A percentile compares a stretch with the other conserved stretches of the same genome.
These are phyloP conservation scores for Paramecium tetraurelia DNA, from an alignment of 73 alveolate species.

Conservation along the genomic window DNA sequence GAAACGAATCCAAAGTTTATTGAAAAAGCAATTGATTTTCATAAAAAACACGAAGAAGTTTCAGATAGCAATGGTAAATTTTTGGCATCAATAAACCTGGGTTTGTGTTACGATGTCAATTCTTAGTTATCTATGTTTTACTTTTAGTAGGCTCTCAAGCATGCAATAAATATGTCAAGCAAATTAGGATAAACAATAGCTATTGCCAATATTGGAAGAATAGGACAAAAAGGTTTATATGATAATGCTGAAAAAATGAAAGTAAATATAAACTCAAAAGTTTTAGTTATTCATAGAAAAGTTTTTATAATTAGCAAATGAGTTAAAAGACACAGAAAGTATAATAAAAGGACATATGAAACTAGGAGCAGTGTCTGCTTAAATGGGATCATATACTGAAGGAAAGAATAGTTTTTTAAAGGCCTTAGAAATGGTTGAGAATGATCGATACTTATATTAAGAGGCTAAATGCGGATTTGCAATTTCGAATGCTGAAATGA, in stretches of 20 bases:
- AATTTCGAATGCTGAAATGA: constrained; percentile 54
- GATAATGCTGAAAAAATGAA: constrained; percentile 60
- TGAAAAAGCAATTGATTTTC: constrained; percentile 54
- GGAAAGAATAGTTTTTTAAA: constrained; percentile 51
- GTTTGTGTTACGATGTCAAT: constrained; percentile 53
- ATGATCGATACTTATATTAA: constrained; percentile 31
- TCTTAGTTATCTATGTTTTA: constrained; percentile 33
- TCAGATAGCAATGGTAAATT: constrained; percentile 62
- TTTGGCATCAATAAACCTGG: constrained; percentile 58
- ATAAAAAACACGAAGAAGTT: constrained; percentile 55
- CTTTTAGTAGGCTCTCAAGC: constrained; percentile 38
- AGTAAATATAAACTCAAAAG: not conserved
- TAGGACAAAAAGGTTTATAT: constrained; percentile 48
- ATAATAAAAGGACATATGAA: constrained; percentile 50
- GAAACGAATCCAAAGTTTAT: constrained; percentile 30
- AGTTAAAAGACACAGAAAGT: constrained; percentile 35
- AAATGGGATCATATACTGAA: constrained; percentile 29
- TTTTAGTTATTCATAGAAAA: constrained; percentile 43
- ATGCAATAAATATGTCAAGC: constrained; percentile 33
- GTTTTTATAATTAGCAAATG: constrained; percentile 34
- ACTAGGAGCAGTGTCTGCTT: constrained; percentile 47
- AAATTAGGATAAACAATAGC: constrained; percentile 54
- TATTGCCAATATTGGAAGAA: constrained; percentile 54
- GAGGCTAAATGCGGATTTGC: constrained; percentile 66
- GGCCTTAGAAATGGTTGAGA: constrained; percentile 56